Conservation (phyloP, 2,329 filamentous ascomycete species). For the Pseudogymnoascus sp. region DNA sequence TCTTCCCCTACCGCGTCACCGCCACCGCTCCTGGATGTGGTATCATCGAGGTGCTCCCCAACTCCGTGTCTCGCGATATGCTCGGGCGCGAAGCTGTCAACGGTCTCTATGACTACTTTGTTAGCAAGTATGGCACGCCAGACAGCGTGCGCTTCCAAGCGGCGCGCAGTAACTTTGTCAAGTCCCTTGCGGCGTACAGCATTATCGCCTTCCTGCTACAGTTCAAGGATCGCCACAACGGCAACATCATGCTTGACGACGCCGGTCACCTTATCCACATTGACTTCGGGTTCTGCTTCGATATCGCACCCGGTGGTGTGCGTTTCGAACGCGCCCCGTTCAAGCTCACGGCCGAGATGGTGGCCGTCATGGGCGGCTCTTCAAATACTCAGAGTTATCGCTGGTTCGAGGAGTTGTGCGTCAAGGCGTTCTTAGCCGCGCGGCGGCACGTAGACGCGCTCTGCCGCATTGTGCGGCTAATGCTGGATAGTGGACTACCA, state of each 20-base stretch:
- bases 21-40: slow-evolving; percentile 95
- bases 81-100: slow-evolving; percentile 96
- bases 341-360: slow-evolving; percentile 96
- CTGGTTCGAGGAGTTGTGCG: slow-evolving; percentile 92
- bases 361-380: slow-evolving; percentile 94
- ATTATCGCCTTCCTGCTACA: slow-evolving; percentile 94
- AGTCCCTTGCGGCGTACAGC: slow-evolving; percentile 97
- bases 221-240: slow-evolving; percentile 98
- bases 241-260: slow-evolving; percentile 99
- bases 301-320: slow-evolving; percentile 93
- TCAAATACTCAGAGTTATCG: slow-evolving; percentile 81
- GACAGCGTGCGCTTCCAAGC: slow-evolving; percentile 92
- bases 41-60: slow-evolving; percentile 95
- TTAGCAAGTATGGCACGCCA: slow-evolving; percentile 94
- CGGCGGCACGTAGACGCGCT: slow-evolving; percentile 84
- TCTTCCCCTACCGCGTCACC: slow-evolving; percentile 94
- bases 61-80: slow-evolving; percentile 98
- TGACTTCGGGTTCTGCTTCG: slow-evolving; percentile 99
- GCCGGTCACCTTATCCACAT: slow-evolving; percentile 96
- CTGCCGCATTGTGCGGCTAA: slow-evolving; percentile 80
- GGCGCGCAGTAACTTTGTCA: slow-evolving; percentile 94
- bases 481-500: slow-evolving; percentile 92
- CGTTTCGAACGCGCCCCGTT: slow-evolving; percentile 97
- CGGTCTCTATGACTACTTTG: slow-evolving; percentile 95
- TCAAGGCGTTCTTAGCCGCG: slow-evolving; percentile 89